Base-by-base conservation (phyloP, 371 early-diverging fungal genomes). In the Mucor indicus region DNA sequence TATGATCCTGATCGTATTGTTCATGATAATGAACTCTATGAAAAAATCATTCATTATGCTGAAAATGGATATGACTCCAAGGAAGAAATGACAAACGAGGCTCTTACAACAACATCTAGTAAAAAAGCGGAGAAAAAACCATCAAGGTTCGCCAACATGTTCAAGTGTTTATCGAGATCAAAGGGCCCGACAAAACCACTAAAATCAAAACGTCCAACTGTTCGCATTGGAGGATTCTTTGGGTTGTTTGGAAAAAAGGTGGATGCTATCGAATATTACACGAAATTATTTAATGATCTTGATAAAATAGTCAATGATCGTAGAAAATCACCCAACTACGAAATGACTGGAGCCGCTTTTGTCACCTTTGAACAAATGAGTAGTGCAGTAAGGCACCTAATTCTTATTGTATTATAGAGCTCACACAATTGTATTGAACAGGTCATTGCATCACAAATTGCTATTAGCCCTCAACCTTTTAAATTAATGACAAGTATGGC, bases 401-500 rank as follows among this genome's bases (percentile, higher is more conserved):
- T 29, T 29, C 30, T 6, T 6, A 8, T 29, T 12, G 6, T 8
- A 6, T 12, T 29, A 29, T 29, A 12, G 30, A 8, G 30, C 8
- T 29, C 12, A 29, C 30, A 29, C 30, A 6, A 6, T 29, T 29
- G 12, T 6, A 29, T 29, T 29, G 30, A 29, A 6, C 56, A 79
- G 79, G 67, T 81, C 19, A 64, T 84, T 47, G 80, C 71, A 1
- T 70, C 84, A 13, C 85, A 84, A 64, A 65, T 73, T 44, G 55
- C 82, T 33, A 57, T 79, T 48, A 53, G 74, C 65, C 64, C 82
- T 39, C 60, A 79, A 50, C 84, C 93, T 21, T 90, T 86, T 44
- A 65, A 79, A 7, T 86, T 83, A 50, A 77, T 84, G 57, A 82
- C 83, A 1, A 59, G 49, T 23, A 67, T 75, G 61, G 87, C 90